A percentile compares a stretch with the other conserved stretches of the same genome.
phyloP scores from a whole-genome alignment of 495 filamentous ascomycete species.

The Penicillium lividum region DNA sequence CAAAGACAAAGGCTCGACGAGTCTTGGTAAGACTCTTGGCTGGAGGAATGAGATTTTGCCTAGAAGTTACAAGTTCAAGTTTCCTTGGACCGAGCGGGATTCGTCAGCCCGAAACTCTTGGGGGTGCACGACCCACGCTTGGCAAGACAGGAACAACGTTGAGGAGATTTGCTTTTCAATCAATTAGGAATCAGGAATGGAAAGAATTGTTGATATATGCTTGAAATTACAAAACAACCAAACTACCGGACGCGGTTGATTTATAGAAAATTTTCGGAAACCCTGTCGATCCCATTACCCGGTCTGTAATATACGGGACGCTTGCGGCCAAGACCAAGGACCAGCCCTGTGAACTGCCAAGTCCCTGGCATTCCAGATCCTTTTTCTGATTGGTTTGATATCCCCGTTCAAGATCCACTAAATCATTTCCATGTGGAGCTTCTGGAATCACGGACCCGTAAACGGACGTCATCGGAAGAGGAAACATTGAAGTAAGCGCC shows the following conservation, averaged over 20 bases:
- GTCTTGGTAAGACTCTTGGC: constrained; percentile 9
- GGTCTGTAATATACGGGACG: constrained; percentile 9
- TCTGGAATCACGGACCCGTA: constrained; percentile 9
- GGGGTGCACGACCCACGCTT: constrained; percentile 23
- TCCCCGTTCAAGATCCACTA: background rate
- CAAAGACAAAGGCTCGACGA: background rate
- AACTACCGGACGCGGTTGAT: background rate
- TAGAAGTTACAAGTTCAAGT: constrained; percentile 10
- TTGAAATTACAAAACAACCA: background rate
- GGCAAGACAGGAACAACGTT: background rate
- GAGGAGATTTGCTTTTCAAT: background rate
- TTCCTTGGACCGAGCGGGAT: constrained; percentile 28
- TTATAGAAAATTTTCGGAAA: background rate
- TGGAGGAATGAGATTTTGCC: constrained; percentile 22
- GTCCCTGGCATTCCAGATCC: background rate
- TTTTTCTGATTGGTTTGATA: background rate
- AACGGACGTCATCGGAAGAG: constrained; percentile 10
- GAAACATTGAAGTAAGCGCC: background rate
- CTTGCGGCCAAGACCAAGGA: constrained; percentile 17
- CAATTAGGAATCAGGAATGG: background rate
- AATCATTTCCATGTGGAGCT: background rate
- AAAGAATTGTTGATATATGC: background rate
- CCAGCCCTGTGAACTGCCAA: constrained; percentile 28
- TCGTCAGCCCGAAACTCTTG: constrained; percentile 31
- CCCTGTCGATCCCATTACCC: constrained; percentile 7